phyloP scores from a whole-genome alignment of 2,329 filamentous ascomycete genomes.

The Fusarium torulosum region DNA sequence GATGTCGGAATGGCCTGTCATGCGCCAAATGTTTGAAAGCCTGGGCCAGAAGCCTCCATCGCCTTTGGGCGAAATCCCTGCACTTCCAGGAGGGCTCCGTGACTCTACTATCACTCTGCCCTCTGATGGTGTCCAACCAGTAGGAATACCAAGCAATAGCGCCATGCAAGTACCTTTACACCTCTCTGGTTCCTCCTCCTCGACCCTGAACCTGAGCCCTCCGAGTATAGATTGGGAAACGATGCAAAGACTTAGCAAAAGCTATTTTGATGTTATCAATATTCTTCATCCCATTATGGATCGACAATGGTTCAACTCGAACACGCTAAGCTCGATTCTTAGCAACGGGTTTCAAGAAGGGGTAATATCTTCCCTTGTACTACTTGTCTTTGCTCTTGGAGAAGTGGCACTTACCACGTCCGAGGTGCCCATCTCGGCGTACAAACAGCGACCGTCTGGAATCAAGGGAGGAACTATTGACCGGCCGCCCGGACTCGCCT shows the following conservation, averaged over 20 bases:
- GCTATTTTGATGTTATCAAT: constrained; percentile 72
- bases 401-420: constrained; percentile 67
- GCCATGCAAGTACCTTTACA: constrained; percentile 42
- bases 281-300: constrained; percentile 70
- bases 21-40: constrained; percentile 46
- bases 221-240: constrained; percentile 59
- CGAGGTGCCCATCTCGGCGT: constrained; percentile 59
- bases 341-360: constrained; percentile 61
- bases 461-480: constrained; percentile 63
- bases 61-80: constrained; percentile 34
- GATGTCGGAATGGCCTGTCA: constrained; percentile 46
- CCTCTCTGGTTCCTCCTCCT: constrained; percentile 28
- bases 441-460: constrained; percentile 62
- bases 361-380: constrained; percentile 63
- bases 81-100: constrained; percentile 41
- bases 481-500: constrained; percentile 66
- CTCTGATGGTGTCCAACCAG: constrained; percentile 42
- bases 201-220: constrained; percentile 28
- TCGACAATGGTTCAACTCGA: constrained; percentile 64
- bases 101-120: constrained; percentile 39
- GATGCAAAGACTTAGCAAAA: constrained; percentile 64
- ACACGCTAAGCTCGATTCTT: constrained; percentile 60
- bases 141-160: constrained; percentile 32
- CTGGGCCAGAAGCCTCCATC: constrained; percentile 44
- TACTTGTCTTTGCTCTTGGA: constrained; percentile 70